phyloP scores from a whole-genome alignment of 176 grass and related monocot genomes.

The Avena insularis region DNA sequence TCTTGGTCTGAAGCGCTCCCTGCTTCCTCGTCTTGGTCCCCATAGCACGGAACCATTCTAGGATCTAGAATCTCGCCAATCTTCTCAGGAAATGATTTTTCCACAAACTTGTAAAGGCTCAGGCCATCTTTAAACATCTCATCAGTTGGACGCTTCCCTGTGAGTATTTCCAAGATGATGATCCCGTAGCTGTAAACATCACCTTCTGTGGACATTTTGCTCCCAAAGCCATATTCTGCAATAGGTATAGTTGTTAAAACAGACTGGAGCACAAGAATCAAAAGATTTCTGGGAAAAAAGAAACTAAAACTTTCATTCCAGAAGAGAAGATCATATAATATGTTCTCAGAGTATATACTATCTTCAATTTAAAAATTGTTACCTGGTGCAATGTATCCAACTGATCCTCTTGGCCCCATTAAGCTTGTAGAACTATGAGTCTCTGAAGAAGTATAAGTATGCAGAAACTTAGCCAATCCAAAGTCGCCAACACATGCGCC shows the following conservation, averaged over 20 bases:
- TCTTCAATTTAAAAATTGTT: too few relatives aligned
- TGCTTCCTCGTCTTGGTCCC: not conserved
- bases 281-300: not conserved
- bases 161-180: constrained; percentile 61
- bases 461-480: constrained; percentile 46
- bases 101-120: constrained; percentile 51
- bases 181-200: constrained; percentile 69
- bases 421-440: constrained; percentile 32
- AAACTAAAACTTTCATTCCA: too few relatives aligned
- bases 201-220: constrained; percentile 41
- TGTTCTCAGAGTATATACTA: not conserved
- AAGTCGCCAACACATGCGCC: constrained; percentile 55
- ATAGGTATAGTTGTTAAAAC: not conserved
- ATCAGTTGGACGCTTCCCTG: constrained; percentile 51
- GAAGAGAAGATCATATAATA: not conserved
- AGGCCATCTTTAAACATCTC: constrained; percentile 51
- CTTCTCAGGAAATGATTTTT: constrained; percentile 36
- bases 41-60: not conserved
- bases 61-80: constrained; percentile 40
- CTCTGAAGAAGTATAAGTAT: not conserved
- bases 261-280: not conserved
- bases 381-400: constrained; percentile 60
- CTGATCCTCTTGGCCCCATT: constrained; percentile 31
- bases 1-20: not conserved
- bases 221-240: constrained; percentile 58